Percentiles rank a stretch among this genome's conserved stretches.
phyloP scores from a whole-genome alignment of 108 stramenopile species.

The Skeletonema tropicum region DNA sequence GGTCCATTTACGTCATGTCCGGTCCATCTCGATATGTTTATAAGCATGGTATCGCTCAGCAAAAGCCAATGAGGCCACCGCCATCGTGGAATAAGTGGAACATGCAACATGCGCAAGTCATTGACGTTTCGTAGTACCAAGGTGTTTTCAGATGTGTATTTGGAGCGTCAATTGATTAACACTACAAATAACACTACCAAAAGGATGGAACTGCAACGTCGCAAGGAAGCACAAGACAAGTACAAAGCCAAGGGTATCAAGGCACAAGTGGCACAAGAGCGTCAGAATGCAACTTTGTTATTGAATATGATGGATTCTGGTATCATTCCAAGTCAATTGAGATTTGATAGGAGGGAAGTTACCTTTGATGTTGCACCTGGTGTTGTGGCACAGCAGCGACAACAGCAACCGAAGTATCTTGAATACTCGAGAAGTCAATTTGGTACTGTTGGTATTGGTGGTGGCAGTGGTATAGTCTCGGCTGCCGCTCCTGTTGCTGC shows the following conservation, averaged over 20 bases:
- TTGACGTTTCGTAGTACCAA: slow-evolving; percentile 9
- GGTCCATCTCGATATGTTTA: slow-evolving; percentile 4
- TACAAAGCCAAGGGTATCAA: background rate
- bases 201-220: background rate
- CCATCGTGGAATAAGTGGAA: slow-evolving; percentile 2
- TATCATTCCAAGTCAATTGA: background rate
- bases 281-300: background rate
- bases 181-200: background rate
- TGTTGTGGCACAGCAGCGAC: background rate
- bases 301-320: slow-evolving; percentile 3
- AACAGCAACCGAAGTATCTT: background rate
- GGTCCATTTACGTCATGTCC: slow-evolving; percentile 5
- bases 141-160: slow-evolving; percentile 5
- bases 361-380: slow-evolving; percentile 1
- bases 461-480: background rate
- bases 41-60: slow-evolving; percentile 1
- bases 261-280: background rate
- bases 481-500: background rate
- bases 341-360: slow-evolving; percentile 12
- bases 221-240: slow-evolving; percentile 3
- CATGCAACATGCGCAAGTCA: slow-evolving; percentile 4
- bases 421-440: background rate
- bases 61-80: background rate
- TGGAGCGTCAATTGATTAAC: background rate
- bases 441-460: background rate